Percentiles rank a stretch among this genome's conserved stretches.
These are phyloP conservation scores for Scedosporium aurantiacum DNA, from an alignment of 2,329 filamentous ascomycete species.

Conservation along the genomic window DNA sequence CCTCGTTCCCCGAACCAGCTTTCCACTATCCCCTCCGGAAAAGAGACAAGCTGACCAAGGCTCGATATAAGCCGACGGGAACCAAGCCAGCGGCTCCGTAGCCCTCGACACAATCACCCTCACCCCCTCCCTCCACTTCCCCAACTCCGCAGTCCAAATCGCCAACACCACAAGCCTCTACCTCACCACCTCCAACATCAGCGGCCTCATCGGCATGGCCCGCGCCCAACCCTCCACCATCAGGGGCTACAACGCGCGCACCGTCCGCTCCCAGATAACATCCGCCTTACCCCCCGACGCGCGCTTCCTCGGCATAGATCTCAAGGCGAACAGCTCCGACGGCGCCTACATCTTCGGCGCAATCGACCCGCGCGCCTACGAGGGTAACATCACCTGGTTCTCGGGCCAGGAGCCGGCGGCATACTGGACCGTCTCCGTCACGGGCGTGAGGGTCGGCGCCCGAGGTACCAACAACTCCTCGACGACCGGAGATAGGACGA, in stretches of 20 bases:
- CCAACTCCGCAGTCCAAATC: slow-evolving; percentile 37
- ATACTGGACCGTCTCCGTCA: slow-evolving; percentile 51
- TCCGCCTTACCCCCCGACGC: slow-evolving; percentile 20
- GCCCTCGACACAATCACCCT: slow-evolving; percentile 39
- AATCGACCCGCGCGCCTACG: slow-evolving; percentile 28
- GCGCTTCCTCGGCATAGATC: slow-evolving; percentile 38
- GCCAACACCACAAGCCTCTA: slow-evolving; percentile 30
- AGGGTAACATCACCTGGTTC: slow-evolving; percentile 32
- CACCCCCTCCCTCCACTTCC: slow-evolving; percentile 28
- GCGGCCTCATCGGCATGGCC: slow-evolving; percentile 41
- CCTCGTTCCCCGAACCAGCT: no score
- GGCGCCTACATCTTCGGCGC: slow-evolving; percentile 38
- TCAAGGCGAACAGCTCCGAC: slow-evolving; percentile 35
- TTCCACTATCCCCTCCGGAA: background rate
- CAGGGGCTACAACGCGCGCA: slow-evolving; percentile 27
- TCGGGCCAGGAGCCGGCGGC: slow-evolving; percentile 25
- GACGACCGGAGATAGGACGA: slow-evolving; percentile 17
- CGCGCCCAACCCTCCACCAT: slow-evolving; percentile 34
- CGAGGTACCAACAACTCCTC: no score
- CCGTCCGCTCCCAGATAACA: slow-evolving; percentile 20
- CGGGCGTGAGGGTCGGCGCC: slow-evolving; percentile 44
- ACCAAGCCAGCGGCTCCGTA: slow-evolving; percentile 32
- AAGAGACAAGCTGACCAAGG: background rate
- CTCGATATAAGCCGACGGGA: slow-evolving; percentile 28
- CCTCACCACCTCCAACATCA: slow-evolving; percentile 28